phyloP scores from a whole-genome alignment of 2,329 filamentous ascomycete species.

The Penicillium sp. region DNA sequence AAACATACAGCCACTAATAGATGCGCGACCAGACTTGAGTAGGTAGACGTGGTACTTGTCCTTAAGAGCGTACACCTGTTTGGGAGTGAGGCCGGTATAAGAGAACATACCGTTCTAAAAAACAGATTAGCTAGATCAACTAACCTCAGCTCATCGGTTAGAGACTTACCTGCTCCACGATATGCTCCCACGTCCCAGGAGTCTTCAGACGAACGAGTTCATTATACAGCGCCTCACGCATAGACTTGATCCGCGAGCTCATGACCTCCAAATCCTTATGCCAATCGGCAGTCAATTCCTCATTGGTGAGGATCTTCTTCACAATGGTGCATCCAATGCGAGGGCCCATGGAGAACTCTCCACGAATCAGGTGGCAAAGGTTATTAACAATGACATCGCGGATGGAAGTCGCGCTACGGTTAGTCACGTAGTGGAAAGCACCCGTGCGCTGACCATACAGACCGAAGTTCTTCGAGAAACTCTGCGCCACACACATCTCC shows the following conservation, averaged over 20 bases:
- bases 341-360: conserved; percentile 60
- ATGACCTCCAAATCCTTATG: conserved; percentile 86
- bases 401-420: conserved; percentile 32
- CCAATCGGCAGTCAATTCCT: conserved; percentile 81
- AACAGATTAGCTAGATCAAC: neutral
- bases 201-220: conserved; percentile 85
- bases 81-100: conserved; percentile 61
- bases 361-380: conserved; percentile 45
- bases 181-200: conserved; percentile 95
- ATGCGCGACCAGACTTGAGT: conserved; percentile 44
- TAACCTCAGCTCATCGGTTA: neutral
- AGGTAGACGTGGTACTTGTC: conserved; percentile 51
- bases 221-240: conserved; percentile 77
- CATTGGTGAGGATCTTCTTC: conserved; percentile 77
- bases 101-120: conserved; percentile 81
- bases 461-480: conserved; percentile 70
- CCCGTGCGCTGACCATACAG: conserved; percentile 95
- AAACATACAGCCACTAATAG: conserved; percentile 44
- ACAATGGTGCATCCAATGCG: conserved; percentile 88
- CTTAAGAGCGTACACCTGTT: conserved; percentile 48
- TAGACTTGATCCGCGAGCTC: conserved; percentile 90
- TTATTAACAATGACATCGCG: conserved; percentile 41
- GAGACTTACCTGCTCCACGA: conserved; percentile 80
- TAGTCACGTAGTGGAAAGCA: conserved; percentile 72
- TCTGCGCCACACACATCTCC: conserved; percentile 61